phyloP scores from a whole-genome alignment of 83 land plant species.

The Isoetes engelmannii region DNA sequence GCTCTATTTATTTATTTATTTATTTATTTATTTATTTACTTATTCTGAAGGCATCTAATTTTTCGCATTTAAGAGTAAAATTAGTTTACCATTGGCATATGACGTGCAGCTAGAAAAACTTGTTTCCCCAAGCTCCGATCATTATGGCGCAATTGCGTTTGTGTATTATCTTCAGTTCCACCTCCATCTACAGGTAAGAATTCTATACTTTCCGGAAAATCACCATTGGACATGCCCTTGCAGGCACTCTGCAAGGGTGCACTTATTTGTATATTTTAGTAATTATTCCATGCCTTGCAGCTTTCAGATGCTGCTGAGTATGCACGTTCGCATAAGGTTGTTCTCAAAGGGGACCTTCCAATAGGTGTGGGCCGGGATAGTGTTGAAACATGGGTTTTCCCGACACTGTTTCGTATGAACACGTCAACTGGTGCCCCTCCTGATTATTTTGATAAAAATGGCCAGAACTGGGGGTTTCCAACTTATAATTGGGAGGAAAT shows the following conservation, averaged over 20 bases:
- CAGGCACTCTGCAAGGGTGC: not conserved
- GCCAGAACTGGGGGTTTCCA: slow-evolving; percentile 99
- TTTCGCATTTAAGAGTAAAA: no score
- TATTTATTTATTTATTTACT: no score
- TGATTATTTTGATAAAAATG: slow-evolving; percentile 96
- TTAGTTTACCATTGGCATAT: no score
- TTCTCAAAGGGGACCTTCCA: slow-evolving; percentile 92
- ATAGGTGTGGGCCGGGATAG: slow-evolving; percentile 95
- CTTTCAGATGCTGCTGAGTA: slow-evolving; percentile 82
- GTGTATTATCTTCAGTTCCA: slow-evolving; percentile 83
- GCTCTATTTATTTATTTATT: no score
- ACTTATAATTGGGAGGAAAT: slow-evolving; percentile 99
- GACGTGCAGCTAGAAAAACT: slow-evolving; percentile 74
- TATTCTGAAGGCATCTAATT: no score
- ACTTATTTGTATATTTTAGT: not conserved
- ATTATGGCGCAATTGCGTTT: slow-evolving; percentile 64
- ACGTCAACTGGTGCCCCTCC: slow-evolving; percentile 99
- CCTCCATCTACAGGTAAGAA: slow-evolving; percentile 67
- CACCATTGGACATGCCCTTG: not conserved
- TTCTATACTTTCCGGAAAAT: not conserved
- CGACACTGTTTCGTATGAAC: slow-evolving; percentile 84
- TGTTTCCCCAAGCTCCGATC: slow-evolving; percentile 50
- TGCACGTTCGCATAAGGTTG: slow-evolving; percentile 69
- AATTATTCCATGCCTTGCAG: slow-evolving; percentile 20
- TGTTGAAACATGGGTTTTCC: slow-evolving; percentile 97